phyloP scores from a whole-genome alignment of 495 filamentous ascomycete genomes.

The Penicillium simplicissimum region DNA sequence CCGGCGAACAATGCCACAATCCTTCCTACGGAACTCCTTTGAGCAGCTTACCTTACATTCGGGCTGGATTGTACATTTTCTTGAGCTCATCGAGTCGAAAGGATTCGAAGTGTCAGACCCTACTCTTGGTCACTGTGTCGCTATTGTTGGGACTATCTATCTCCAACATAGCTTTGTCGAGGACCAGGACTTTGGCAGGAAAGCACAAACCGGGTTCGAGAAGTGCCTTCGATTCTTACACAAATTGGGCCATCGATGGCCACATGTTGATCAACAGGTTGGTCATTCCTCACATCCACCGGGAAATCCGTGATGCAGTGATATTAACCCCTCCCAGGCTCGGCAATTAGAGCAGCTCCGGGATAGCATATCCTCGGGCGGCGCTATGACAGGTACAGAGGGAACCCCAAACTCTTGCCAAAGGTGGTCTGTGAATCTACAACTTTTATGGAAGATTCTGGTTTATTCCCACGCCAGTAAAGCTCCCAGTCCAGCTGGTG shows the following conservation, averaged over 20 bases:
- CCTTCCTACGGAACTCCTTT: conserved; percentile 39
- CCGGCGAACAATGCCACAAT: conserved; percentile 40
- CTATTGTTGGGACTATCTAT: conserved; percentile 37
- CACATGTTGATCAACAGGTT: conserved; percentile 34
- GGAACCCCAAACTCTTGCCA: conserved; percentile 5
- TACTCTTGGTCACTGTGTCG: conserved; percentile 33
- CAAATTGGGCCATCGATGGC: conserved; percentile 29
- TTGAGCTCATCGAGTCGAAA: conserved; percentile 34
- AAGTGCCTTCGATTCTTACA: conserved; percentile 36
- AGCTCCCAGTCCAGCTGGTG: conserved; percentile 11
- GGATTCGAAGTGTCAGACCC: conserved; percentile 38
- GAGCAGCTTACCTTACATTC: conserved; percentile 36
- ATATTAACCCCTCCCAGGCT: conserved; percentile 15
- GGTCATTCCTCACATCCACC: background rate
- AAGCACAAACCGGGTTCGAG: conserved; percentile 32
- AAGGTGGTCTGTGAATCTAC: conserved; percentile 34
- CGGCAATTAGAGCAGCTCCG: conserved; percentile 31
- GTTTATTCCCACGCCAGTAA: conserved; percentile 35
- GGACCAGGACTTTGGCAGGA: conserved; percentile 33
- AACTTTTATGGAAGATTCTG: conserved; percentile 35
- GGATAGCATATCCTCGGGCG: conserved; percentile 31
- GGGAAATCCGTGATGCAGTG: background rate
- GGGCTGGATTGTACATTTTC: conserved; percentile 35
- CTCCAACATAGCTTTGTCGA: conserved; percentile 42
- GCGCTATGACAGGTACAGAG: conserved; percentile 6